phyloP scores from a whole-genome alignment of 805 yeast species.

The Saturnispora sanitii region DNA sequence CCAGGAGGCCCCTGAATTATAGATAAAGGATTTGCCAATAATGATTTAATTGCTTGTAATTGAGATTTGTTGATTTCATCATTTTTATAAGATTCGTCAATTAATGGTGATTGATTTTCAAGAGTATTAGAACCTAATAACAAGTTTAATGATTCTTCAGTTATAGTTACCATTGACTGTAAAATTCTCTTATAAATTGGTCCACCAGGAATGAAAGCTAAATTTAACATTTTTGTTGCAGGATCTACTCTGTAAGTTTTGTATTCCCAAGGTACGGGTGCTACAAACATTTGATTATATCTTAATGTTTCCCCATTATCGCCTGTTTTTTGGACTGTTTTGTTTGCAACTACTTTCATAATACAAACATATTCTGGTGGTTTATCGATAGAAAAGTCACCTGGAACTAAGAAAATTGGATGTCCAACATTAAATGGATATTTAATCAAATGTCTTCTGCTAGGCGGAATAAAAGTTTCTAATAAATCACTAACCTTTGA shows the following conservation, averaged over 20 bases:
- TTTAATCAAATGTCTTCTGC: no score
- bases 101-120: background rate
- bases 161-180: no score
- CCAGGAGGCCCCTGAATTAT: constrained; percentile 88
- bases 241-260: no score
- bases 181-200: no score
- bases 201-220: no score
- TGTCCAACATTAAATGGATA: background rate
- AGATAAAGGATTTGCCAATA: constrained; percentile 46
- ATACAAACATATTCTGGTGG: background rate
- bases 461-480: no score
- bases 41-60: constrained; percentile 55
- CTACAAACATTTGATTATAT: no score
- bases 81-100: background rate
- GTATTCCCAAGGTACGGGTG: no score
- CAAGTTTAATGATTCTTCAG: no score
- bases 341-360: background rate
- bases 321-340: background rate
- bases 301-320: no score
- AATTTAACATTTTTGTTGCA: no score
- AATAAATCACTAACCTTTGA: background rate
- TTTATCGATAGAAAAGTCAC: background rate
- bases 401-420: background rate
- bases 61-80: constrained; percentile 54
- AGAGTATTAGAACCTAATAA: background rate